These are phyloP conservation scores for Macrolepiota albuminosa DNA, from an alignment of 768 basidiomycete species.

Conservation along the genomic window DNA sequence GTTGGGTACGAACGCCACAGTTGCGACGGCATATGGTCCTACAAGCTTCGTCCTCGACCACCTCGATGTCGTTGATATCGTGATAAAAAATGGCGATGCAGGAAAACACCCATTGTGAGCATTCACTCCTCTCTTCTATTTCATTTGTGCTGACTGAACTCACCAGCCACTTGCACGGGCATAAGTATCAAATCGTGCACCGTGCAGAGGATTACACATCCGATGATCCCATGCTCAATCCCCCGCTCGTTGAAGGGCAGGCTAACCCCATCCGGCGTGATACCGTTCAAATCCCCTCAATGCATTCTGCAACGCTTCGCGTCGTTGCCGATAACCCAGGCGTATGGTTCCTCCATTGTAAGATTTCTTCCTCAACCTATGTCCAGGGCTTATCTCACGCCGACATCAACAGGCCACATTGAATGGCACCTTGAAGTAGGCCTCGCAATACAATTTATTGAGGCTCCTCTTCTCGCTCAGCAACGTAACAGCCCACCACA, in stretches of 20 bases:
- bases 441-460: conserved; percentile 80
- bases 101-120: conserved; percentile 84
- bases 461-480: conserved; percentile 73
- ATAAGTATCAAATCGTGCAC: conserved; percentile 78
- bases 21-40: conserved; percentile 72
- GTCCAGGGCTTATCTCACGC: neutral
- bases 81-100: conserved; percentile 64
- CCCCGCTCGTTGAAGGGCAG: conserved; percentile 72
- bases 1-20: conserved; percentile 69
- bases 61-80: conserved; percentile 71
- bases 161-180: conserved; percentile 84
- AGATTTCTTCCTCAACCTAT: conserved; percentile 18
- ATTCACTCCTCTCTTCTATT: conserved; percentile 9
- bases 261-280: conserved; percentile 91
- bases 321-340: conserved; percentile 92
- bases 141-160: neutral
- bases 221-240: conserved; percentile 73
- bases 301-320: conserved; percentile 66
- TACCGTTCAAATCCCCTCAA: conserved; percentile 72
- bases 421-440: conserved; percentile 86
- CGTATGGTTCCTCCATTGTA: conserved; percentile 81
- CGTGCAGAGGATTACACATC: conserved; percentile 68
- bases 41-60: conserved; percentile 73
- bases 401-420: conserved; percentile 53
- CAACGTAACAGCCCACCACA: conserved; percentile 50